Conservation (phyloP, 768 basidiomycete species). For the Suillus bovinus region DNA sequence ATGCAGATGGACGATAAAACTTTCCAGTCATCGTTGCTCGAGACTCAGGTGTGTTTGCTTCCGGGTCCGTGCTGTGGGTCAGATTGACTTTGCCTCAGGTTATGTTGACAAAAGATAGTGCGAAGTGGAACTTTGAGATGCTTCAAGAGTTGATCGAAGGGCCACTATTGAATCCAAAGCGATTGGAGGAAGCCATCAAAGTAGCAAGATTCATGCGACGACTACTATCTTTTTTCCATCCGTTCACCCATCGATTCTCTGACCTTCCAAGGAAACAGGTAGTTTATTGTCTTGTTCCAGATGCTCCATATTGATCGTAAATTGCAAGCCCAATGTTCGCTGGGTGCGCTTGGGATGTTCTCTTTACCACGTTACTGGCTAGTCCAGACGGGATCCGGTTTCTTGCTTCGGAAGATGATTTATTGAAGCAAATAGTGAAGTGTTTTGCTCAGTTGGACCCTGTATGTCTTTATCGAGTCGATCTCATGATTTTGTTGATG, state of each 20-base stretch:
- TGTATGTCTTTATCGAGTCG: conserved; percentile 42
- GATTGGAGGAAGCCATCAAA: conserved; percentile 93
- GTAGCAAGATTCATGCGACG: conserved; percentile 85
- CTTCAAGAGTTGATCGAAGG: conserved; percentile 90
- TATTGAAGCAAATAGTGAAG: conserved; percentile 79
- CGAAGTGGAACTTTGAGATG: conserved; percentile 91
- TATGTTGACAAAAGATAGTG: conserved; percentile 82
- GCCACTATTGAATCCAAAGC: conserved; percentile 84
- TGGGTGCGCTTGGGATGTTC: conserved; percentile 89
- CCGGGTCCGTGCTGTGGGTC: neutral
- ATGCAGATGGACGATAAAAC: conserved; percentile 95
- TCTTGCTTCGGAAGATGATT: conserved; percentile 77
- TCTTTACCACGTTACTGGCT: conserved; percentile 75
- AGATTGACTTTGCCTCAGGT: conserved; percentile 49
- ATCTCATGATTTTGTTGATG: neutral
- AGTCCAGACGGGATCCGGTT: conserved; percentile 85
- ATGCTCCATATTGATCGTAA: conserved; percentile 1
- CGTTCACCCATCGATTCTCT: conserved; percentile 85
- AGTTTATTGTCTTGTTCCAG: conserved; percentile 9
- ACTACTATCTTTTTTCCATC: conserved; percentile 90
- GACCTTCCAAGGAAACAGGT: conserved; percentile 75
- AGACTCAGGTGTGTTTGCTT: conserved; percentile 67
- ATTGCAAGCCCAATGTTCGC: conserved; percentile 63
- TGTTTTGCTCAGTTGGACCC: conserved; percentile 93
- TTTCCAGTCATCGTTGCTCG: conserved; percentile 81